phyloP scores from a whole-genome alignment of 2,329 filamentous ascomycete genomes.

The Massarina eburnea region DNA sequence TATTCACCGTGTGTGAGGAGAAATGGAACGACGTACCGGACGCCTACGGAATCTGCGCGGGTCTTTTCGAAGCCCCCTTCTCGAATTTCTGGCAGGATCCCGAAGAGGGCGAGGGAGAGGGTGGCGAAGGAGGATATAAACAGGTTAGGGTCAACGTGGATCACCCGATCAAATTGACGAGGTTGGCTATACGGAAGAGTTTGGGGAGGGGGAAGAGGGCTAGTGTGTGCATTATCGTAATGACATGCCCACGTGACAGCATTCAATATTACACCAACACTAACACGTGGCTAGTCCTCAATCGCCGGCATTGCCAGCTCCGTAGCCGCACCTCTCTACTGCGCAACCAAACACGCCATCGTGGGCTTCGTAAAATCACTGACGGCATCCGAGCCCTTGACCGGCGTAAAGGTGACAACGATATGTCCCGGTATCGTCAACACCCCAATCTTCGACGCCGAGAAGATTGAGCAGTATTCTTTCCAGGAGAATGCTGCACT shows the following conservation, averaged over 20 bases:
- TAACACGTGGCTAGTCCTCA: slow-evolving; percentile 18
- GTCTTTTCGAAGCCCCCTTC: slow-evolving; percentile 31
- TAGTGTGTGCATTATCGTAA: slow-evolving; percentile 35
- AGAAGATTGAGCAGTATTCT: slow-evolving; percentile 26
- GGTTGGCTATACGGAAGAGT: slow-evolving; percentile 32
- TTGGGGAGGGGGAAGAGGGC: slow-evolving; percentile 27
- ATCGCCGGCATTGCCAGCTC: slow-evolving; percentile 27
- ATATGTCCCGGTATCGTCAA: slow-evolving; percentile 30
- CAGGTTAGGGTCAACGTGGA: slow-evolving; percentile 34
- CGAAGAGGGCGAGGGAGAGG: slow-evolving; percentile 16
- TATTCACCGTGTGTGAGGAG: slow-evolving; percentile 27
- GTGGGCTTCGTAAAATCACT: slow-evolving; percentile 36
- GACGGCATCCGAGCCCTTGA: slow-evolving; percentile 25
- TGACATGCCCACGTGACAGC: too few species aligned
- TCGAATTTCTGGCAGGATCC: slow-evolving; percentile 36
- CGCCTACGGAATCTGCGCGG: slow-evolving; percentile 35
- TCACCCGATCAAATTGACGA: slow-evolving; percentile 35
- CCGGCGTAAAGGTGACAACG: slow-evolving; percentile 32
- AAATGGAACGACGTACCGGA: slow-evolving; percentile 36
- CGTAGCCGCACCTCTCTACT: slow-evolving; percentile 31
- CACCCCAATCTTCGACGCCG: slow-evolving; percentile 27
- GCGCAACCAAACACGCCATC: slow-evolving; percentile 35
- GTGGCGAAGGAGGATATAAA: slow-evolving; percentile 19
- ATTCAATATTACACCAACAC: neutral
- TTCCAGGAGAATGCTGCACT: slow-evolving; percentile 13